Conservation (phyloP, 495 filamentous ascomycete genomes). For the Penicillium malachiteum region DNA sequence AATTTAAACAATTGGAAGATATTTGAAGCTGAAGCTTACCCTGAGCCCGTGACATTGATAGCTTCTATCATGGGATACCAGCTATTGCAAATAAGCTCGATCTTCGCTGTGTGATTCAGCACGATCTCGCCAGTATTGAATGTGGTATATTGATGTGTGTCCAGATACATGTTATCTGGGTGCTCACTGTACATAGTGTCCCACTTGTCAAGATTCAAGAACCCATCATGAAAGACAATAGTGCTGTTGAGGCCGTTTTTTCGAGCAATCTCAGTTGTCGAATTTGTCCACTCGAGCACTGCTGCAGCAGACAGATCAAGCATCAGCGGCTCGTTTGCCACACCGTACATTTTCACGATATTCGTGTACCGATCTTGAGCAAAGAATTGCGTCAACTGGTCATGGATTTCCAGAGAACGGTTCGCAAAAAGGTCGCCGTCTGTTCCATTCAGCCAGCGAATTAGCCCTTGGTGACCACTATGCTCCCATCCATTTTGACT, state of each 20-base stretch:
- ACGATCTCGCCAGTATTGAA: slow-evolving; percentile 77
- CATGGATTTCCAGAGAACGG: slow-evolving; percentile 77
- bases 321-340: slow-evolving; percentile 87
- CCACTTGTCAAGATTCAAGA: slow-evolving; percentile 79
- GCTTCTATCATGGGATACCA: slow-evolving; percentile 77
- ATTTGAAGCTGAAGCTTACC: slow-evolving; percentile 50
- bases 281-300: slow-evolving; percentile 69
- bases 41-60: slow-evolving; percentile 68
- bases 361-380: slow-evolving; percentile 82
- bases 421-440: slow-evolving; percentile 61
- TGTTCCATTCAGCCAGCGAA: slow-evolving; percentile 80
- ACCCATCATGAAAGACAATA: slow-evolving; percentile 79
- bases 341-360: slow-evolving; percentile 78
- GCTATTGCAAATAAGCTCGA: slow-evolving; percentile 79
- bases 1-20: not conserved
- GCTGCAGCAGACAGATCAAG: slow-evolving; percentile 53
- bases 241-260: slow-evolving; percentile 66
- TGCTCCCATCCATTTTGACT: slow-evolving; percentile 93
- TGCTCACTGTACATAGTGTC: slow-evolving; percentile 61
- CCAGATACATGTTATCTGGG: slow-evolving; percentile 62
- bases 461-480: slow-evolving; percentile 68
- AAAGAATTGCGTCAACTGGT: slow-evolving; percentile 79
- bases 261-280: slow-evolving; percentile 63
- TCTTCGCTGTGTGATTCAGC: slow-evolving; percentile 69
- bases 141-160: slow-evolving; percentile 92